These are phyloP conservation scores for Solanum ahanhuiri DNA, from an alignment of 257 asterid species.

Conservation along the genomic window DNA sequence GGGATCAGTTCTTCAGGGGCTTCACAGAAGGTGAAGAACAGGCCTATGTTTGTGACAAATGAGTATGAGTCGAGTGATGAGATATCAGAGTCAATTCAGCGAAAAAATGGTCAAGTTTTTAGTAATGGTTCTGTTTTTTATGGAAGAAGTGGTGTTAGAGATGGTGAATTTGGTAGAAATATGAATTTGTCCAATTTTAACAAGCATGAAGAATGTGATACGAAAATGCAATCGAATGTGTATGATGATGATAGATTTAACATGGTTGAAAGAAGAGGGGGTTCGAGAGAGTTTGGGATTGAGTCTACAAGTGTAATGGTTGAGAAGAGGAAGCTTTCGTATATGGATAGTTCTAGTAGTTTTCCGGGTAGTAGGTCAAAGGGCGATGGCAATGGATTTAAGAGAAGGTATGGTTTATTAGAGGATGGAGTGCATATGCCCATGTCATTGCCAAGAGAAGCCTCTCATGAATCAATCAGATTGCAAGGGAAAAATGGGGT, in stretches of 20 bases:
- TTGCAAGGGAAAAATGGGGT: constrained; percentile 97
- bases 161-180: constrained; percentile 30
- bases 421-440: constrained; percentile 48
- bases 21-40: constrained; percentile 11
- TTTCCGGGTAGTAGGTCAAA: constrained; percentile 34
- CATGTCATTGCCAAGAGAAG: constrained; percentile 40
- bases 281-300: constrained; percentile 27
- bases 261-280: constrained; percentile 33
- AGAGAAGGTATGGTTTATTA: constrained; percentile 24
- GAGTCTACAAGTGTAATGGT: constrained; percentile 41
- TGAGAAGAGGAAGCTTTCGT: constrained; percentile 39
- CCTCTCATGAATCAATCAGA: constrained; percentile 50
- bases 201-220: constrained; percentile 55
- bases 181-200: constrained; percentile 68
- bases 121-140: constrained; percentile 34
- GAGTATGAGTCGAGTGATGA: constrained; percentile 60
- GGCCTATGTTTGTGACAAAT: constrained; percentile 32
- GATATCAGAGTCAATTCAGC: constrained; percentile 38
- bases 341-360: constrained; percentile 30
- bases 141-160: constrained; percentile 30
- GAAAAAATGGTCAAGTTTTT: constrained; percentile 31
- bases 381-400: constrained; percentile 21
- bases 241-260: constrained; percentile 28
- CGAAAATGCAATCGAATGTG: constrained; percentile 35
- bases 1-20: constrained; percentile 7